A percentile compares a stretch with the other conserved stretches of the same genome.
These are phyloP conservation scores for Coniochaeta sp. DNA, from an alignment of 2,329 filamentous ascomycete species.

Conservation along the genomic window DNA sequence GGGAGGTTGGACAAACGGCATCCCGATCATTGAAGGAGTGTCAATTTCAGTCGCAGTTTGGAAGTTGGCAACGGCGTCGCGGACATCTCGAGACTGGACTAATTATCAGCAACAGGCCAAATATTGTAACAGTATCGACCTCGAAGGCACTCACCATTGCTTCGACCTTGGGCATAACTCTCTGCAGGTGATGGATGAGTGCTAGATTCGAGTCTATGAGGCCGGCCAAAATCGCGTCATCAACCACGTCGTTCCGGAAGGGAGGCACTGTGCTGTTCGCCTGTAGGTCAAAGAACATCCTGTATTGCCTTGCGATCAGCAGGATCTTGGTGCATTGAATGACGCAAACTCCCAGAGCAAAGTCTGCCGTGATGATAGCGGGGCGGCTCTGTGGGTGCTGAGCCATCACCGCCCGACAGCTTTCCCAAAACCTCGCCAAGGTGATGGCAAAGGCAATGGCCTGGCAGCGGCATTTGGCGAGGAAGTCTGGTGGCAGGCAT, in stretches of 20 bases:
- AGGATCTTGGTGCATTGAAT: constrained; percentile 19
- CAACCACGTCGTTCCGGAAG: constrained; percentile 22
- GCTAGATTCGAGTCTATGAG: constrained; percentile 26
- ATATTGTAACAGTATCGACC: not conserved
- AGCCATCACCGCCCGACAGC: constrained; percentile 6
- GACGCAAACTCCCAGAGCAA: constrained; percentile 13
- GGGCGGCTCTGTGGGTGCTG: constrained; percentile 5
- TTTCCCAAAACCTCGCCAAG: constrained; percentile 24
- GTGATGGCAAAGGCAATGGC: constrained; percentile 30
- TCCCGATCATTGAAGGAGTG: not conserved
- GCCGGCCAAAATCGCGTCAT: constrained; percentile 22
- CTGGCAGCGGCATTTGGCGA: constrained; percentile 28
- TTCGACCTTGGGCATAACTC: constrained; percentile 12
- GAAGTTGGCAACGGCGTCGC: not conserved
- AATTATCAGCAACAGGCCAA: not conserved
- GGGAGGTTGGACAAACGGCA: not conserved
- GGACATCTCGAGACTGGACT: not conserved
- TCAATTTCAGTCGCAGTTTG: not conserved
- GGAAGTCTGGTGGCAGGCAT: constrained; percentile 27
- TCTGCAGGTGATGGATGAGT: constrained; percentile 24
- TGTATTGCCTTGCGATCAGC: constrained; percentile 25
- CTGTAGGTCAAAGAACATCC: constrained; percentile 24
- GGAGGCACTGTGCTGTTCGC: constrained; percentile 28
- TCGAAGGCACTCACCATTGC: constrained; percentile 5
- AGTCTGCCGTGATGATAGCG: constrained; percentile 4